Evolutionary conservation across 495 filamentous ascomycete genomes (phyloP).

Genomic region (Evernia prunastri): DNA sequence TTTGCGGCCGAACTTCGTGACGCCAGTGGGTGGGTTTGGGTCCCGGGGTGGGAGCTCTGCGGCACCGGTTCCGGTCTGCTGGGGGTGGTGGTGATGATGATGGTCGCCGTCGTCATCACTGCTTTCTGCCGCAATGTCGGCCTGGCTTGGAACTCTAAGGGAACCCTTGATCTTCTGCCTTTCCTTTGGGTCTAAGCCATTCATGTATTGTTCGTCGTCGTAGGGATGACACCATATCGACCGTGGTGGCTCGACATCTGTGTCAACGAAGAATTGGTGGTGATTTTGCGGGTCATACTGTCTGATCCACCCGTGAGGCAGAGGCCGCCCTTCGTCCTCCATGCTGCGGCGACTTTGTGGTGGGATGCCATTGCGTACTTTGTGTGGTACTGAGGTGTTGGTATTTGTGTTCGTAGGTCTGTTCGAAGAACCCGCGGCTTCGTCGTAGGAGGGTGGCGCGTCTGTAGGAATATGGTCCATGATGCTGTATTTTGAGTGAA

Average conservation of each 20-base stretch:
- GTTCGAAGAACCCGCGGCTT: conserved; percentile 16
- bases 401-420: conserved; percentile 1
- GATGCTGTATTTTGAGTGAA: neutral
- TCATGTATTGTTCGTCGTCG: conserved; percentile 43
- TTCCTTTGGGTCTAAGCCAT: conserved; percentile 33
- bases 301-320: conserved; percentile 42
- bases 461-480: conserved; percentile 16
- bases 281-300: conserved; percentile 38
- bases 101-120: conserved; percentile 38
- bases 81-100: conserved; percentile 13
- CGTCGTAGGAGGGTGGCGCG: conserved; percentile 34
- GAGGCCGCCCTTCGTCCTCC: conserved; percentile 43
- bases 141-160: conserved; percentile 31
- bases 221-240: conserved; percentile 48
- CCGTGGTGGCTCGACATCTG: conserved; percentile 38
- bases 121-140: conserved; percentile 38
- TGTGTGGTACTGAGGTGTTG: conserved; percentile 15
- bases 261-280: conserved; percentile 50
- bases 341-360: conserved; percentile 38
- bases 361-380: conserved; percentile 39
- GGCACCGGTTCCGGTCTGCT: conserved; percentile 10
- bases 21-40: conserved; percentile 22
- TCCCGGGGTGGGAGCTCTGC: conserved; percentile 15
- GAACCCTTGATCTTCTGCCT: conserved; percentile 33
- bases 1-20: conserved; percentile 37